Evolutionary conservation across 2,329 filamentous ascomycete genomes (phyloP).

Genomic region (Diaporthe aspalathi): DNA sequence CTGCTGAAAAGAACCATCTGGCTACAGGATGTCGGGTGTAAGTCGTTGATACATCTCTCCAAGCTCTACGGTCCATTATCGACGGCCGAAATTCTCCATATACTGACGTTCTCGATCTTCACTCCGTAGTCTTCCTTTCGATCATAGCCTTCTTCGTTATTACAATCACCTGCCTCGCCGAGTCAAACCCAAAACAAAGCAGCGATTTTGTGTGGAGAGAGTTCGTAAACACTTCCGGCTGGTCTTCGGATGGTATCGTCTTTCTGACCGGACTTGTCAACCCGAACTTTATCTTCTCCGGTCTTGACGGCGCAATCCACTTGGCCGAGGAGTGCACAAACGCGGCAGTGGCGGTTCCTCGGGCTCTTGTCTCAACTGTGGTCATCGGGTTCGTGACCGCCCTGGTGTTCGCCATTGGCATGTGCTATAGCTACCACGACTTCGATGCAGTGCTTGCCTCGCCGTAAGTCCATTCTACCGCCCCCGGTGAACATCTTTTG

Average conservation of each 20-base stretch:
- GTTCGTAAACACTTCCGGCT: slow-evolving; percentile 47
- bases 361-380: slow-evolving; percentile 49
- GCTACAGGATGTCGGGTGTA: slow-evolving; percentile 32
- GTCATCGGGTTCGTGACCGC: slow-evolving; percentile 49
- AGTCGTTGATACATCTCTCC: not conserved
- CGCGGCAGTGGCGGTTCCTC: slow-evolving; percentile 47
- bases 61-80: accelerated
- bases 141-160: slow-evolving; percentile 48
- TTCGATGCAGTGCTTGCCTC: slow-evolving; percentile 38
- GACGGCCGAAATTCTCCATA: too few species aligned
- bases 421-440: slow-evolving; percentile 44
- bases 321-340: slow-evolving; percentile 52
- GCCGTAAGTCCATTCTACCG: not conserved
- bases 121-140: slow-evolving; percentile 42
- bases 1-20: slow-evolving; percentile 27
- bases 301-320: slow-evolving; percentile 52
- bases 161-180: slow-evolving; percentile 46
- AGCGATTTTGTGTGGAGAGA: slow-evolving; percentile 46
- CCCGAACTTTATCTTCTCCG: slow-evolving; percentile 52
- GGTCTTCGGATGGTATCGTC: slow-evolving; percentile 46
- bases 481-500: accelerated
- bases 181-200: slow-evolving; percentile 41
- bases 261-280: slow-evolving; percentile 54
- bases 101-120: not conserved
- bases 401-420: slow-evolving; percentile 47